phyloP scores from a whole-genome alignment of 2,329 filamentous ascomycete species.

The Pyrenophora tritici-repentis region DNA sequence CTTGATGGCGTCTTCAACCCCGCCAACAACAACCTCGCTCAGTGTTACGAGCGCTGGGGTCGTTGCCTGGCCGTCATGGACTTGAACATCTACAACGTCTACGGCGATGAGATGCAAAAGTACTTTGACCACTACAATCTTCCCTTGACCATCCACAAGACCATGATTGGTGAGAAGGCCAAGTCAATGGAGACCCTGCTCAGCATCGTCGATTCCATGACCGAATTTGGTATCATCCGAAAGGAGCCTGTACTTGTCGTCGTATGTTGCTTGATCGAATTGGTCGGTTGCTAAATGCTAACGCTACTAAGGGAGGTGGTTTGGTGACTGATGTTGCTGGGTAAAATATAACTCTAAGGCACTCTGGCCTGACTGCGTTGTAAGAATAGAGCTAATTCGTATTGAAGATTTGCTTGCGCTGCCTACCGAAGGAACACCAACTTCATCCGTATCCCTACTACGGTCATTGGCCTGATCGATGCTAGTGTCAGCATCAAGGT shows the following conservation, averaged over 20 bases:
- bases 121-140: constrained; percentile 71
- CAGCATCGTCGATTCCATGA: constrained; percentile 75
- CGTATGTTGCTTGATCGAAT: constrained; percentile 22
- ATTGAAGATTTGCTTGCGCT: constrained; percentile 61
- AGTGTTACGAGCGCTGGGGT: constrained; percentile 68
- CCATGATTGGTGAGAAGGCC: constrained; percentile 75
- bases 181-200: constrained; percentile 73
- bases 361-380: constrained; percentile 52
- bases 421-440: constrained; percentile 74
- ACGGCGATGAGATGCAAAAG: constrained; percentile 66
- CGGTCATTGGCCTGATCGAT: constrained; percentile 75
- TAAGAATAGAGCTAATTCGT: constrained; percentile 27
- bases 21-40: constrained; percentile 64
- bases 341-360: constrained; percentile 59
- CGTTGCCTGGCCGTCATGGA: constrained; percentile 72
- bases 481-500: constrained; percentile 78
- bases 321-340: constrained; percentile 61
- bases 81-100: constrained; percentile 71
- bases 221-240: constrained; percentile 70
- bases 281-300: constrained; percentile 4
- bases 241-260: constrained; percentile 55
- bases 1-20: constrained; percentile 70
- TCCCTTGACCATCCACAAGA: constrained; percentile 69
- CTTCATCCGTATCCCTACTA: constrained; percentile 74
- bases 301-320: constrained; percentile 48